Base-by-base conservation (phyloP, 1,284 basidiomycete genomes). In the Anthracocystis setariae region DNA sequence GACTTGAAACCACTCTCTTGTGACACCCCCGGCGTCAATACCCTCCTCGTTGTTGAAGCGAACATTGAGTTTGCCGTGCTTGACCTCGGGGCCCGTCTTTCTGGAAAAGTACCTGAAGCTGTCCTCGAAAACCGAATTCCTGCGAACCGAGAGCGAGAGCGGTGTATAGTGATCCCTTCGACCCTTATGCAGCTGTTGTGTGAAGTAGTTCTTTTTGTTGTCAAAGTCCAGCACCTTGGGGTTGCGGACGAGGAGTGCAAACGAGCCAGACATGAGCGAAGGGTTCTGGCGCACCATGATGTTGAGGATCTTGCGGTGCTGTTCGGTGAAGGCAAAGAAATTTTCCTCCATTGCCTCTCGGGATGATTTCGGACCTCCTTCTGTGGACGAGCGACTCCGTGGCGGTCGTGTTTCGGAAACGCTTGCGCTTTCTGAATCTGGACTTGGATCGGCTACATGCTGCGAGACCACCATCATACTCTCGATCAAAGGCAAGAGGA, bases 201-300 rank as follows among this genome's bases (percentile, higher is more conserved):
- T 91, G 86, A 98, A 98, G 86, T 95, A 98, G 80, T 94, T 96
- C 53, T 96, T 90, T 86, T 98, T 98, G 89, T 98, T 98, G 86
- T 98, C 96, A 83, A 99, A 99, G 86, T 98, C 96, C 62, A 99
- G 88, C 23, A 98, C 94, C 43, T 93, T 90, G 47, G 96, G 91
- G 79, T 99, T 98, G 84, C 94, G 90, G 33, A 98, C 92, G 57
- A 99, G 87, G 2, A 99, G 87, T 15, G 94, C 93, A 87, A 99
- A 99, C 1, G 94, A 96, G 12, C 96, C 96, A 73, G 92, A 94
- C 92, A 99, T 95, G 37, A 99, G 85, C 0, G 94, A 93, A 2
- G 96, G 96, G 80, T 98, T 97, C 83, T 94, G 97, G 61, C 95
- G 91, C 33, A 98, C 95, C 91, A 98, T 97, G 63, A 94, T 86